These are phyloP conservation scores for Brassica rapa DNA, from an alignment of 345 rosid genomes.

Conservation along the genomic window DNA sequence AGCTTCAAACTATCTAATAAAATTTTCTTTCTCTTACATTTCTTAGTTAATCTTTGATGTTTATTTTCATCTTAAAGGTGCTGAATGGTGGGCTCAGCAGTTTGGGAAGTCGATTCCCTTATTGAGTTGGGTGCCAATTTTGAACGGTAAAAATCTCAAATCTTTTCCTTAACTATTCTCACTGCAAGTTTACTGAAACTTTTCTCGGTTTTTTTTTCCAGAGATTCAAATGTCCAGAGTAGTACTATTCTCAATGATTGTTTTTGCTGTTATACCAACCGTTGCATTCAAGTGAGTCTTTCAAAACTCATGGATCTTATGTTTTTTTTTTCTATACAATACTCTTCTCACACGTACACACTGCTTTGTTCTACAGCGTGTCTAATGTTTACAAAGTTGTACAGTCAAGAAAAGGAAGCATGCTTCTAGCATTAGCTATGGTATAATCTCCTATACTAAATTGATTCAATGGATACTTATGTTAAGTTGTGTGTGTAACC, in stretches of 20 bases:
- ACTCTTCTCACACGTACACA: constrained; percentile 9
- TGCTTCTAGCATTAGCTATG: constrained; percentile 90
- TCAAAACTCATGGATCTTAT: not conserved
- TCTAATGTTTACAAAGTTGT: constrained; percentile 79
- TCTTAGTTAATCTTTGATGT: not conserved
- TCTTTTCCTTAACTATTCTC: not conserved
- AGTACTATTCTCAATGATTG: constrained; percentile 62
- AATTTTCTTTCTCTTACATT: not conserved
- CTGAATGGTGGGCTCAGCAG: constrained; percentile 88
- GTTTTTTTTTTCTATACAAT: not conserved
- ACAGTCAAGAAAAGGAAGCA: constrained; percentile 80
- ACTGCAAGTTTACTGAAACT: not conserved
- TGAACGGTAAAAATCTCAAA: constrained; percentile 46
- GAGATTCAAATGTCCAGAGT: constrained; percentile 63
- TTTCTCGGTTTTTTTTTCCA: constrained; percentile 31
- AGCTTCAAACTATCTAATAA: constrained; percentile 26
- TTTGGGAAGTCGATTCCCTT: constrained; percentile 69
- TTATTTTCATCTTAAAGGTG: constrained; percentile 53
- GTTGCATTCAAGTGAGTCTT: constrained; percentile 69
- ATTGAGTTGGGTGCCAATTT: constrained; percentile 76
- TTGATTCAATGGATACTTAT: not conserved
- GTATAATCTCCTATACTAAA: constrained; percentile 44
- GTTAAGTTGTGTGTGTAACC: not conserved
- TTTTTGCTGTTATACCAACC: constrained; percentile 85
- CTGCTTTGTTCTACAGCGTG: constrained; percentile 51